phyloP scores from a whole-genome alignment of 1,139 yeast genomes.

The Torulaspora globosa region DNA sequence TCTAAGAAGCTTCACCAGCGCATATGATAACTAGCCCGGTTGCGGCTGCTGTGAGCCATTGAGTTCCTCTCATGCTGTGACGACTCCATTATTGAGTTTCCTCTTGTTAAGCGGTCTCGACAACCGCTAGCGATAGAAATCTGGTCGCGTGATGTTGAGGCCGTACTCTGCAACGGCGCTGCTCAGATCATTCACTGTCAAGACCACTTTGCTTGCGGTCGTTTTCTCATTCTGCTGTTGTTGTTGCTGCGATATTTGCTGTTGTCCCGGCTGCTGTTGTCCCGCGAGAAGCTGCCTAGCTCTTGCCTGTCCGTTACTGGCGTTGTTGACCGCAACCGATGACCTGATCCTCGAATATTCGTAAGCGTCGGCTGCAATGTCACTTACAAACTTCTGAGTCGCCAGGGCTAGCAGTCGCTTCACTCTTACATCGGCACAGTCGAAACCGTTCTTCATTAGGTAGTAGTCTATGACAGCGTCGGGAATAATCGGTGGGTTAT shows the following conservation, averaged over 20 bases:
- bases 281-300: constrained; percentile 72
- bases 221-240: constrained; percentile 42
- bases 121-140: constrained; percentile 64
- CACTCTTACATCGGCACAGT: constrained; percentile 71
- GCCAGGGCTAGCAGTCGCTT: constrained; percentile 88
- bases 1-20: neutral
- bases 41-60: too few species aligned
- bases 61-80: neutral
- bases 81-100: neutral
- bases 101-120: neutral
- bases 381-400: constrained; percentile 91
- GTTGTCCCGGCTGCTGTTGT: constrained; percentile 46
- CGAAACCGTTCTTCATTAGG: constrained; percentile 82
- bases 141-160: constrained; percentile 83
- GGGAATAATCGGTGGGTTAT: constrained; percentile 93
- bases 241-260: constrained; percentile 34
- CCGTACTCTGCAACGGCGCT: constrained; percentile 74
- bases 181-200: constrained; percentile 35
- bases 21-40: too few species aligned
- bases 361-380: constrained; percentile 93
- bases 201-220: constrained; percentile 40
- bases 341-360: constrained; percentile 90
- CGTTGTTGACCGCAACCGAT: constrained; percentile 73
- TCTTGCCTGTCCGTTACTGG: constrained; percentile 80
- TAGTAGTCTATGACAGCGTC: constrained; percentile 98